Base-by-base conservation (phyloP, 2,329 filamentous ascomycete genomes). In the Talaromyces marneffei region DNA sequence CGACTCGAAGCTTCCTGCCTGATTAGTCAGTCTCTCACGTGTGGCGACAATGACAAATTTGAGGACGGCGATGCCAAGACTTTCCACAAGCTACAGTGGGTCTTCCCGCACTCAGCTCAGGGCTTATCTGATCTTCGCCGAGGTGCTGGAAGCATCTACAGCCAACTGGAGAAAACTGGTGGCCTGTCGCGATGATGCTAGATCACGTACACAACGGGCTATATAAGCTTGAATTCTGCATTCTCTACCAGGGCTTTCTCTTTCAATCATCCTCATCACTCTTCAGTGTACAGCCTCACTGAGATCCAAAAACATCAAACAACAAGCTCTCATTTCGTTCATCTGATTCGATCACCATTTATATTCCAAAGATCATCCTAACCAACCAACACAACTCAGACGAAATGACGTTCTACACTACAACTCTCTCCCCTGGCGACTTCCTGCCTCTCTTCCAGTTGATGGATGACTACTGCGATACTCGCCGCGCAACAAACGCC, bases 361-460 rank as follows among this genome's bases (percentile, higher is more conserved):
- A 52, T n/a, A 23, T n/a, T 33, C n/a, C 48, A 52, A 52, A 52
- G 1, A 20, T 23, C 10, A 20, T 33, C 5, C 8, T 33, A n/a
- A 52, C 18, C 18, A 52, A 7, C 5, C 29, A 7, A 23, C 18
- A 29, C 35, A 55, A n/a, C 20, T 27, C 52, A 46, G 56, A 59
- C 53, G 54, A 16, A 55, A 79, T 79, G 77, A 68, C 74, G 57
- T 74, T 77, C 69, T 71, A 76, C 59, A 67, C 75, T 48, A 70
- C 70, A 63, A 68, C 74, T 59, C 65, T 68, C 27, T 46, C 60
- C 50, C 39, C 69, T 12, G 63, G 68, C 57, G 74, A 78, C 60
- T 71, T 78, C 62, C 63, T 69, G 48, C 75, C 77, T 12, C 69
- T 79, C 60, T 76, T 79, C 69, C 74, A 71, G 48, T 70, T 79